Conservation (phyloP, 2,329 filamentous ascomycete species). For the Teratosphaeria pseudoeucalypti region DNA sequence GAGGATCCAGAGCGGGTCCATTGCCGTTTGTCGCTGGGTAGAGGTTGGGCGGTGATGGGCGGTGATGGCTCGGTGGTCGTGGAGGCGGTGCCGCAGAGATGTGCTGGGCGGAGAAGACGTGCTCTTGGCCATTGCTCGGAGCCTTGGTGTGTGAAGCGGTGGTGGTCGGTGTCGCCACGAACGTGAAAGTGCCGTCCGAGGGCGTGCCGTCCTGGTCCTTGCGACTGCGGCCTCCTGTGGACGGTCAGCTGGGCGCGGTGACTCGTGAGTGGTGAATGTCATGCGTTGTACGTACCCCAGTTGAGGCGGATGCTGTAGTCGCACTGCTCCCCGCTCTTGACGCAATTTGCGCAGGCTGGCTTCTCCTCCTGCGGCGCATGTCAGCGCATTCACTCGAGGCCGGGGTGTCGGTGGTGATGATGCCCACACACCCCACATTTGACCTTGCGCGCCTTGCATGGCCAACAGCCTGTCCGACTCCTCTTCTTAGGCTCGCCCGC, state of each 20-base stretch:
- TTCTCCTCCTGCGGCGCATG: slow-evolving; percentile 47
- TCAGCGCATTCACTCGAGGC: not conserved
- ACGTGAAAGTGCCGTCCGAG: slow-evolving; percentile 19
- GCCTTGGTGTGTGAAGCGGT: slow-evolving; percentile 1
- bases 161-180: slow-evolving; percentile 15
- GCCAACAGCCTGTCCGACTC: slow-evolving; percentile 62
- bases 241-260: not conserved
- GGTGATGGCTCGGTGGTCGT: slow-evolving; percentile 12
- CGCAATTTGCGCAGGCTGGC: slow-evolving; percentile 62
- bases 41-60: slow-evolving; percentile 10
- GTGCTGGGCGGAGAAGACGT: slow-evolving; percentile 25
- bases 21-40: slow-evolving; percentile 10
- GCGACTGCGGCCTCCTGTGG: slow-evolving; percentile 47
- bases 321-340: slow-evolving; percentile 56
- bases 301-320: slow-evolving; percentile 75
- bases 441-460: slow-evolving; percentile 67
- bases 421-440: slow-evolving; percentile 55
- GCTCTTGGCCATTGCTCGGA: slow-evolving; percentile 14
- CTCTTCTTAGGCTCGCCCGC: slow-evolving; percentile 55
- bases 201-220: slow-evolving; percentile 30
- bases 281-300: slow-evolving; percentile 45
- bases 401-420: not conserved
- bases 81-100: slow-evolving; percentile 13
- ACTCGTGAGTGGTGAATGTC: not conserved
- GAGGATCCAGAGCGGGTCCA: slow-evolving; percentile 10